These are phyloP conservation scores for Psilocybe cubensis DNA, from an alignment of 768 basidiomycete genomes.

Conservation along the genomic window DNA sequence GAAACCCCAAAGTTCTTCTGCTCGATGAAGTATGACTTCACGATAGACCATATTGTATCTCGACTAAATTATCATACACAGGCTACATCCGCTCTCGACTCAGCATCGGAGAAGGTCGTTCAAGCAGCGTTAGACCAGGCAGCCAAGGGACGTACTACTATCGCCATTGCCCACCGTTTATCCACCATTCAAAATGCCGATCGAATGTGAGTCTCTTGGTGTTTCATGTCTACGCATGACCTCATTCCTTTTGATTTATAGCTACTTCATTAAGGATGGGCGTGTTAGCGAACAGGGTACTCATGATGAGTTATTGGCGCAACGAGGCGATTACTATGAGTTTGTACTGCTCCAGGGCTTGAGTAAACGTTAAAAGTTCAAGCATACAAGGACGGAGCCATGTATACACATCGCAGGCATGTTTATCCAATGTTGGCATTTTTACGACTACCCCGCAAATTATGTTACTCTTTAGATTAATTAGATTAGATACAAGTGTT, in stretches of 20 bases:
- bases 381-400: neutral
- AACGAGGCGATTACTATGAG: constrained; percentile 77
- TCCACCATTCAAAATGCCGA: constrained; percentile 93
- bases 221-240: neutral
- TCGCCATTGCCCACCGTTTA: constrained; percentile 93
- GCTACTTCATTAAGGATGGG: constrained; percentile 90
- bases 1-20: constrained; percentile 89
- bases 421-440: neutral
- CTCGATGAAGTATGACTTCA: constrained; percentile 63
- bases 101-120: constrained; percentile 93
- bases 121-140: constrained; percentile 93
- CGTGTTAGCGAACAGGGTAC: constrained; percentile 84
- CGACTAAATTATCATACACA: constrained; percentile 13
- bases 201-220: constrained; percentile 62
- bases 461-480: too few relatives aligned
- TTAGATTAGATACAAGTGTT: too few relatives aligned
- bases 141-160: constrained; percentile 89
- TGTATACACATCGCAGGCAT: neutral
- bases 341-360: constrained; percentile 84
- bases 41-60: neutral
- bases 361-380: constrained; percentile 40
- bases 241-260: constrained; percentile 28
- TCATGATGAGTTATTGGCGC: constrained; percentile 76
- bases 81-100: constrained; percentile 90
- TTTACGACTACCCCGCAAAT: neutral